A percentile compares a stretch with the other conserved stretches of the same genome.
phyloP scores from a whole-genome alignment of 2,329 filamentous ascomycete species.

The Orbilia brochopaga region DNA sequence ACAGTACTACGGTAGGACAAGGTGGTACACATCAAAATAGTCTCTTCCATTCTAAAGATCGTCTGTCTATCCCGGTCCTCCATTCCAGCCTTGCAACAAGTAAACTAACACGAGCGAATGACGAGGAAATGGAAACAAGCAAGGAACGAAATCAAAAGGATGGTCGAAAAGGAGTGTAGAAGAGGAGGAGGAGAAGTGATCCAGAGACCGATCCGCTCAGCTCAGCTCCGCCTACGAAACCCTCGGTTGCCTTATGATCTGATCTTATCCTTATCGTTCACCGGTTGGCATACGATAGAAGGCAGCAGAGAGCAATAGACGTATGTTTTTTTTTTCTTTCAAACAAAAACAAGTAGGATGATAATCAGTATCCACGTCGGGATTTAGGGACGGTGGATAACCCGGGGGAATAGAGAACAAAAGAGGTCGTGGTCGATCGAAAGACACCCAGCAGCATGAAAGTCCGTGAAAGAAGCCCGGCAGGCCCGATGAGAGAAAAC shows the following conservation, averaged over 20 bases:
- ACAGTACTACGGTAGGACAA: neutral
- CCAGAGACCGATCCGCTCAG: neutral
- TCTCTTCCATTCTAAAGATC: conserved; percentile 9
- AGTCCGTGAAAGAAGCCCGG: conserved; percentile 16
- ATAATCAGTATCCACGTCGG: neutral
- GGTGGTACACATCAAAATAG: neutral
- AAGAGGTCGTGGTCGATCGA: conserved; percentile 5
- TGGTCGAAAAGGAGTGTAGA: neutral
- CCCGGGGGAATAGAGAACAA: neutral
- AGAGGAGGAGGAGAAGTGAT: neutral
- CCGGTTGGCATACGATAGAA: neutral
- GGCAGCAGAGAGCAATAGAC: neutral
- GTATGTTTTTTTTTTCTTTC: neutral
- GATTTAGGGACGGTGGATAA: neutral
- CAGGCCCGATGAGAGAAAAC: conserved; percentile 20
- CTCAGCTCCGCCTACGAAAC: neutral
- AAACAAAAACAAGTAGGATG: neutral
- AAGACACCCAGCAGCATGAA: conserved; percentile 16
- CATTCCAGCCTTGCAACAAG: conserved; percentile 2
- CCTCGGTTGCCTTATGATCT: neutral
- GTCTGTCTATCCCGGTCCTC: conserved; percentile 1
- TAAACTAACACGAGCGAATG: neutral
- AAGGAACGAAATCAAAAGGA: neutral
- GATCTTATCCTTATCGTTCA: neutral
- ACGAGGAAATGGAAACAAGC: neutral